phyloP scores from a whole-genome alignment of 805 yeast species.

The Myxozyma nipponensis region DNA sequence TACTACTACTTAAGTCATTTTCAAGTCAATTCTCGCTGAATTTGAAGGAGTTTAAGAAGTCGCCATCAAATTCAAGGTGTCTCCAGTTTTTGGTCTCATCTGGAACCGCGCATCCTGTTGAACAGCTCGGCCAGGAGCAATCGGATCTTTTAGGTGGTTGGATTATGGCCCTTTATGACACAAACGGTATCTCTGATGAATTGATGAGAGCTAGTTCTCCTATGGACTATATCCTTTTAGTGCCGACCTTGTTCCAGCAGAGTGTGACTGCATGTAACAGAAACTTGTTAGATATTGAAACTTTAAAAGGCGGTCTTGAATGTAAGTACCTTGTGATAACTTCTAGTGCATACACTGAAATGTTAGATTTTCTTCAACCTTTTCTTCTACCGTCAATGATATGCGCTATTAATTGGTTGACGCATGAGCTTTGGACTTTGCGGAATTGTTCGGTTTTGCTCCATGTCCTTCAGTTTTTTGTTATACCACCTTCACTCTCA shows the following conservation, averaged over 20 bases:
- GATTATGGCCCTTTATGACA: constrained; percentile 75
- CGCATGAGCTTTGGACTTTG: constrained; percentile 41
- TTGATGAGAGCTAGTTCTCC: constrained; percentile 58
- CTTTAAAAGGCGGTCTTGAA: constrained; percentile 74
- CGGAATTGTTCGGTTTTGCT: constrained; percentile 39
- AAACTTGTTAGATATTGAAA: constrained; percentile 54
- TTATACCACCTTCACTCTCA: constrained; percentile 44
- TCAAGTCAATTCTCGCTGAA: constrained; percentile 39
- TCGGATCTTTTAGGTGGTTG: constrained; percentile 54
- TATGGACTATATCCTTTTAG: constrained; percentile 61
- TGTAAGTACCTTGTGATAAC: constrained; percentile 32
- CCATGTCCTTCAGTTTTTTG: constrained; percentile 41
- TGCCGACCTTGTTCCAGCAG: constrained; percentile 73
- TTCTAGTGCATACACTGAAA: neutral
- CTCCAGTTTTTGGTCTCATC: constrained; percentile 14
- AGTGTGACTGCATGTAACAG: constrained; percentile 58
- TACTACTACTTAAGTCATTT: constrained; percentile 47
- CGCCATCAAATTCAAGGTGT: constrained; percentile 13
- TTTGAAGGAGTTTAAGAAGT: constrained; percentile 17
- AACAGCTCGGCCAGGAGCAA: constrained; percentile 27
- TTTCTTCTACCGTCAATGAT: constrained; percentile 58
- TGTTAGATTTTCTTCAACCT: constrained; percentile 65
- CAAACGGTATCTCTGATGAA: constrained; percentile 82
- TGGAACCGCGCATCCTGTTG: constrained; percentile 27
- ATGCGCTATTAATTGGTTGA: constrained; percentile 52